Base-by-base conservation (phyloP, 352 stramenopile genomes). In the Pythium dissimile region DNA sequence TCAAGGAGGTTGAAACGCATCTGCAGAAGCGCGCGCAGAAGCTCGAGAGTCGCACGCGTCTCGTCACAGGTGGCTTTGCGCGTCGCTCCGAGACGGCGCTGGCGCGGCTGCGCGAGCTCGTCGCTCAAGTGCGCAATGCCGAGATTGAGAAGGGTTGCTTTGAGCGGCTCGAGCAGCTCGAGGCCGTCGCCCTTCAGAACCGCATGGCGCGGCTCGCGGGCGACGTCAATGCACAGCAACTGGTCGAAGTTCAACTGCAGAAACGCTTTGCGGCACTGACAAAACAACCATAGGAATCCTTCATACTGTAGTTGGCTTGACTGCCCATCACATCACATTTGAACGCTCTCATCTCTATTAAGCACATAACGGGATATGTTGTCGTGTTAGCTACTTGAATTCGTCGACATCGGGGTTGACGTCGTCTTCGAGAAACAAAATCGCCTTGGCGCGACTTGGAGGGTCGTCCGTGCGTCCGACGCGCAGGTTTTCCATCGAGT, bases 171-270 rank as follows among this genome's bases (percentile, higher is more conserved):
- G 66, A 71, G 10, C 54, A 59, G 21, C 66, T 94, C 9, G 84
- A 94, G 59, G 59, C 57, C 0, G 38, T 61, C 21, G 84, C 80
- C 6, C 64, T 94, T 24, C 73, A 87, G 43, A 69, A 54, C 7
- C 82, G 84, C n/a, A 78, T 94, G 63, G 35, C 62, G 24, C 77
- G 72, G 18, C 64, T 90, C 26, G 82, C 82, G n/a, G 78, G 71
- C 37, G 78, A 94, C 18, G 73, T 94, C 1, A 90, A 92, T 60
- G 58, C 71, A 7, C 83, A 92, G 62, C 80, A 92, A 39, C 59
- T 87, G 27, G 54, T 66, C n/a, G 80, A 94, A 72, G 77, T 89
- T 23, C 75, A 82, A 59, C 69, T 94, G 27, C 84, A 94, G 57
- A 91, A 94, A 57, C 66, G 77, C 43, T 94, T 85, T 44, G 80